Evolutionary conservation across 2,329 filamentous ascomycete genomes (phyloP).

Genomic region (Immersiporthe knoxdaviesiana): DNA sequence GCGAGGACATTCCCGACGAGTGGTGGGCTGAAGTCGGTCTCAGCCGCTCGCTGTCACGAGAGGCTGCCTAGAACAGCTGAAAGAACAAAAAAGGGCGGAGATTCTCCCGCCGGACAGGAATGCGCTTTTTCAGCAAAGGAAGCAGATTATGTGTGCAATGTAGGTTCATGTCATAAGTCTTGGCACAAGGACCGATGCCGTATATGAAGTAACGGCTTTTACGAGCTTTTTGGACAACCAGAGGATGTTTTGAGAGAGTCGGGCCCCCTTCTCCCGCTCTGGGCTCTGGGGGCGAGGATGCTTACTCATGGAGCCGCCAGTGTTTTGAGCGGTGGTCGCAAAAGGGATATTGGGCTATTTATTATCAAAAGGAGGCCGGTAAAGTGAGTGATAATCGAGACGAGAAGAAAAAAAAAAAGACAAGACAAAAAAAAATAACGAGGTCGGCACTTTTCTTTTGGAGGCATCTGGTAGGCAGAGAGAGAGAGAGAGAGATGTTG

Average conservation of each 20-base stretch:
- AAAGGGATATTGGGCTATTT: not conserved
- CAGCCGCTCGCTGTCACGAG: slow-evolving; percentile 58
- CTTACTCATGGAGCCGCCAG: not conserved
- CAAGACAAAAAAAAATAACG: not conserved
- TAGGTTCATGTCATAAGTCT: not conserved
- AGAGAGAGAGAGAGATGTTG: too few species aligned
- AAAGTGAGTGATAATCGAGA: too few species aligned
- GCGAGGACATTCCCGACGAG: slow-evolving; percentile 78
- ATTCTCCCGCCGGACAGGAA: not conserved
- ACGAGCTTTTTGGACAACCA: not conserved
- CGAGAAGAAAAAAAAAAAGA: not conserved
- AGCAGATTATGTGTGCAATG: not conserved
- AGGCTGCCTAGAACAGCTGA: slow-evolving; percentile 35
- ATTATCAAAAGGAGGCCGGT: not conserved
- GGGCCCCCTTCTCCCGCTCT: too few species aligned
- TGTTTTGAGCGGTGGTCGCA: not conserved
- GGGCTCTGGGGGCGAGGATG: not conserved
- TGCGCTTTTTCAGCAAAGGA: not conserved
- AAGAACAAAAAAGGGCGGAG: not conserved
- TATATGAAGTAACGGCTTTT: slow-evolving; percentile 23
- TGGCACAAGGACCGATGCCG: not conserved
- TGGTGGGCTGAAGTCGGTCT: slow-evolving; percentile 78
- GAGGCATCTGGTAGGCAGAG: not conserved
- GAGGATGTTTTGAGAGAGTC: not conserved
- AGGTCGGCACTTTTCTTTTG: not conserved